Percentiles rank a stretch among this genome's conserved stretches.
Evolutionary conservation across 139 green algal genomes (phyloP).

Genomic region (Tetradesmus lagerheimii): DNA sequence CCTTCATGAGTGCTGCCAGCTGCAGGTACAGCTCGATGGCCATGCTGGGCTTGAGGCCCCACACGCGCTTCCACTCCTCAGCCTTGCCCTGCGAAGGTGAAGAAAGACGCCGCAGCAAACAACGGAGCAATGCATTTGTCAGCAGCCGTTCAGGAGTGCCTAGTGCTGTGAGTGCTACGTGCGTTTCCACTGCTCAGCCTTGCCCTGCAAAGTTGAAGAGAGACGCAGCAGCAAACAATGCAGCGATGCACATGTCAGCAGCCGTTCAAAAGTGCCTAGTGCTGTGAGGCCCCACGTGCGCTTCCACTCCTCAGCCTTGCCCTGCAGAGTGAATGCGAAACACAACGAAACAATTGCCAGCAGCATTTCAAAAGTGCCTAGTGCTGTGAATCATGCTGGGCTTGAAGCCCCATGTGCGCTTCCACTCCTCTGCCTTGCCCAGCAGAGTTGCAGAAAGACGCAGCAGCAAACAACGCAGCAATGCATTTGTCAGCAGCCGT

Average conservation of each 20-base stretch:
- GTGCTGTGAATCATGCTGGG: too few species aligned
- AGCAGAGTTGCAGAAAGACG: too few species aligned
- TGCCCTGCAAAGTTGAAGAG: slow-evolving; percentile 34
- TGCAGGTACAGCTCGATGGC: slow-evolving; percentile 59
- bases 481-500: too few species aligned
- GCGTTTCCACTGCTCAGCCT: slow-evolving; percentile 55
- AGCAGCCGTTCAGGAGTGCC: background rate
- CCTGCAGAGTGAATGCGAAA: background rate
- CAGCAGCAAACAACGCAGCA: too few species aligned
- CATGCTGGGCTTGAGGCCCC: slow-evolving; percentile 53
- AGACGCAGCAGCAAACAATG: background rate
- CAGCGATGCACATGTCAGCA: background rate
- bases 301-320: too few species aligned
- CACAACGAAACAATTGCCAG: background rate
- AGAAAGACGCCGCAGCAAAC: background rate
- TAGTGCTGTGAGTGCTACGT: slow-evolving; percentile 49
- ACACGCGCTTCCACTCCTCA: slow-evolving; percentile 54
- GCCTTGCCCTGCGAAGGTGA: slow-evolving; percentile 49
- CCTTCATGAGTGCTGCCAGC: slow-evolving; percentile 60
- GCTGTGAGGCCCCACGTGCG: too few species aligned
- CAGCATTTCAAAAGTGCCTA: background rate
- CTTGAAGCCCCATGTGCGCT: too few species aligned
- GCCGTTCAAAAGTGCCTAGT: too few species aligned
- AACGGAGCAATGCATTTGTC: background rate
- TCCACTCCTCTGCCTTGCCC: background rate